These are phyloP conservation scores for Citrus maxima DNA, from an alignment of 345 rosid species.

Conservation along the genomic window DNA sequence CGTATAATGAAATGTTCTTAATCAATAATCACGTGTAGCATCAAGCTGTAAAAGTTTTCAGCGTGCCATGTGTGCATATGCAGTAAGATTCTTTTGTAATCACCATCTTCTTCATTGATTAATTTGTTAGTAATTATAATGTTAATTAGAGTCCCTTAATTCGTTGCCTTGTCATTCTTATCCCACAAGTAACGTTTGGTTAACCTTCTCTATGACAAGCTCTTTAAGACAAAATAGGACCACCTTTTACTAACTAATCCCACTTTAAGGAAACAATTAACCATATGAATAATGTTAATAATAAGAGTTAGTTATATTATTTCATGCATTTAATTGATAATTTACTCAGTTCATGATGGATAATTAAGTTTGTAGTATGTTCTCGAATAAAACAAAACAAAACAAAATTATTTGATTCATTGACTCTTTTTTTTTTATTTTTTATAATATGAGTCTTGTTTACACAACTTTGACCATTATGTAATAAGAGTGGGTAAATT, in stretches of 20 bases:
- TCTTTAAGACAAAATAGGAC: neutral
- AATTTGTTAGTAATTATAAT: neutral
- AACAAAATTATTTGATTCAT: neutral
- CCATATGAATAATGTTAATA: neutral
- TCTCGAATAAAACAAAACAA: neutral
- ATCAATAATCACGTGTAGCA: neutral
- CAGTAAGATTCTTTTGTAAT: neutral
- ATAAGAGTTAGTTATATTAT: neutral
- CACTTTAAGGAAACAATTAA: slow-evolving; percentile 1
- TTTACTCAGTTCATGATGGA: neutral
- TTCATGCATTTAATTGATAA: neutral
- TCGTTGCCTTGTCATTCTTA: neutral
- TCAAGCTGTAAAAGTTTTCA: neutral
- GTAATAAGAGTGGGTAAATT: neutral
- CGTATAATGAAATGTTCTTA: too few species aligned
- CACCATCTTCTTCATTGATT: neutral
- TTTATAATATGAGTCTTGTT: neutral
- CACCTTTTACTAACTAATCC: neutral
- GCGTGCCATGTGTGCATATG: neutral
- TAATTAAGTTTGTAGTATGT: neutral
- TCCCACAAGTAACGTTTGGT: slow-evolving; percentile 8
- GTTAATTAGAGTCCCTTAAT: neutral
- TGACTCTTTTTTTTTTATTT: neutral
- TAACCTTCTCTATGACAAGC: neutral
- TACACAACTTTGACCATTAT: neutral